Evolutionary conservation across 2,329 filamentous ascomycete species (phyloP).

Genomic region (Trichophyton equinum): DNA sequence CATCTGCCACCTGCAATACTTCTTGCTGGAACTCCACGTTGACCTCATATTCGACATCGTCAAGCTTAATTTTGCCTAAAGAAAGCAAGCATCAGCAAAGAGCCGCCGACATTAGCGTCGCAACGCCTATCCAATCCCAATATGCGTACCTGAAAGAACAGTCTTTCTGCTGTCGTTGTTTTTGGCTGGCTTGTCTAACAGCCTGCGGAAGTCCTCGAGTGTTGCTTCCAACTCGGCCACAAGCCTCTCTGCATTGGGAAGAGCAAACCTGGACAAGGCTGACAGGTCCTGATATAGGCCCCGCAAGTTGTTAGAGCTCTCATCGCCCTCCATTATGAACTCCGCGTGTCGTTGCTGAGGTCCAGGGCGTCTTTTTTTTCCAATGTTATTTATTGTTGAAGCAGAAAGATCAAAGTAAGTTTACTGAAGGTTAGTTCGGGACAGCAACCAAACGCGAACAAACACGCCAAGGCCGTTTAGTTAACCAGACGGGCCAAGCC

Average conservation of each 20-base stretch:
- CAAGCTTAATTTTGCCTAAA: slow-evolving; percentile 61
- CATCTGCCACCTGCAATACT: slow-evolving; percentile 69
- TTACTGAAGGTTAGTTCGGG: neutral
- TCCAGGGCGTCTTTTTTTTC: neutral
- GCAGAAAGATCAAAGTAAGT: neutral
- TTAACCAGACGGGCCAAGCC: neutral
- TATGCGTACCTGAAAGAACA: slow-evolving; percentile 50
- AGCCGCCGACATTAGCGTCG: neutral
- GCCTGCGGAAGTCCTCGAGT: slow-evolving; percentile 53
- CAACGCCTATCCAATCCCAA: neutral
- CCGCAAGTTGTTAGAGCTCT: slow-evolving; percentile 64
- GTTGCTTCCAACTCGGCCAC: slow-evolving; percentile 53
- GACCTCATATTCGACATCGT: slow-evolving; percentile 61
- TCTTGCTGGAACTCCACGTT: slow-evolving; percentile 82
- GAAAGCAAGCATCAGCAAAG: slow-evolving; percentile 2
- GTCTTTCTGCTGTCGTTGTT: slow-evolving; percentile 62
- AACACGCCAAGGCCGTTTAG: slow-evolving; percentile 1
- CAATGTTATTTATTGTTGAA: neutral
- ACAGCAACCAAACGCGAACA: neutral
- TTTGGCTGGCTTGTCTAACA: slow-evolving; percentile 63
- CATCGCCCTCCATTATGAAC: slow-evolving; percentile 55
- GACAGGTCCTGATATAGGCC: slow-evolving; percentile 76
- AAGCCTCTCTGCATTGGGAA: slow-evolving; percentile 58
- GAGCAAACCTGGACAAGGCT: slow-evolving; percentile 57
- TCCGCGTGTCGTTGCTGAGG: neutral